These are phyloP conservation scores for Scolecobasidium constrictum DNA, from an alignment of 2,329 filamentous ascomycete species.

Conservation along the genomic window DNA sequence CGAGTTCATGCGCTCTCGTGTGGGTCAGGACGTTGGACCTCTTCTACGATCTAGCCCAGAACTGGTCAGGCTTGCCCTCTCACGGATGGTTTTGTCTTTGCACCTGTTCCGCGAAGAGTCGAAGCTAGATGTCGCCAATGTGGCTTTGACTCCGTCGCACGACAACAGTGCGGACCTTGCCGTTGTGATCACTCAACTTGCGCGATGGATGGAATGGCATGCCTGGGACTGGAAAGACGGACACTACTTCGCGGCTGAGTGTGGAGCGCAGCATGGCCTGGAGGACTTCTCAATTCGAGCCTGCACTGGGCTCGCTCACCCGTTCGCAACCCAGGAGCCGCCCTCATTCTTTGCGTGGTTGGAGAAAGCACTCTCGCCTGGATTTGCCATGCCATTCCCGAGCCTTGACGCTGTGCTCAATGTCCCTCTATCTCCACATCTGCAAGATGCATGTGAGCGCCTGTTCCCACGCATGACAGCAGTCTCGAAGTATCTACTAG, in stretches of 20 bases:
- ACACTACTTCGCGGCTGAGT: slow-evolving; percentile 50
- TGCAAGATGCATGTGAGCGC: slow-evolving; percentile 1
- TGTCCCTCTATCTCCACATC: not conserved
- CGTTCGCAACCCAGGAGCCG: slow-evolving; percentile 28
- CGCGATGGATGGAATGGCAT: slow-evolving; percentile 68
- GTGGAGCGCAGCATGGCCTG: slow-evolving; percentile 43
- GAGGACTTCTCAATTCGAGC: slow-evolving; percentile 29
- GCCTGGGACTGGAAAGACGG: slow-evolving; percentile 45
- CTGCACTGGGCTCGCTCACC: slow-evolving; percentile 6
- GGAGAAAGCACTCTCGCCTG: slow-evolving; percentile 20
- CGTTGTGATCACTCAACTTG: slow-evolving; percentile 70
- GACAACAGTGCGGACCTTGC: slow-evolving; percentile 40
- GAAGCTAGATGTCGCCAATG: slow-evolving; percentile 49
- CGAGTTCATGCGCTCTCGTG: slow-evolving; percentile 3
- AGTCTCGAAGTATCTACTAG: slow-evolving; percentile 54
- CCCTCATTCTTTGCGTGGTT: slow-evolving; percentile 49
- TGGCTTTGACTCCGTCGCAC: slow-evolving; percentile 36
- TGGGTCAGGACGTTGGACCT: not conserved
- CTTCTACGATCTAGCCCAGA: slow-evolving; percentile 1
- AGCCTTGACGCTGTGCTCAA: slow-evolving; percentile 22
- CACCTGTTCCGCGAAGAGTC: slow-evolving; percentile 85
- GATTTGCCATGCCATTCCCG: slow-evolving; percentile 22
- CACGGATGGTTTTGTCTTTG: slow-evolving; percentile 54
- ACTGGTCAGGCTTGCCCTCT: slow-evolving; percentile 1
- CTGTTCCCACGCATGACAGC: slow-evolving; percentile 46